Base-by-base conservation (phyloP, 73 alveolate genomes). In the Stentor coeruleus region DNA sequence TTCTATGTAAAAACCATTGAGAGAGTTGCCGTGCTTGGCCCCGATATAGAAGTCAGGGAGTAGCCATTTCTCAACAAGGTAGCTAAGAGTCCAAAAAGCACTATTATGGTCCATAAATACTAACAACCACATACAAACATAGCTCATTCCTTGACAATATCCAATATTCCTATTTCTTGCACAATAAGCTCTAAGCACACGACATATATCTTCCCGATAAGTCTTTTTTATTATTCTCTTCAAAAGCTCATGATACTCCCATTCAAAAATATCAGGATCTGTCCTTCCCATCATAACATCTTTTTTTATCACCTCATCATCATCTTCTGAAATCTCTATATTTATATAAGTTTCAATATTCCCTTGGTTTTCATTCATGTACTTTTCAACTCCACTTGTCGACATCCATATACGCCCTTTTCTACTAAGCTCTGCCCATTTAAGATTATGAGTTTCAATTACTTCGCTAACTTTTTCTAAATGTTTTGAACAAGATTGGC, bases 1-100 rank as follows among this genome's bases (percentile, higher is more conserved):
- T 66, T 66, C 79, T 14, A 66, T 66, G 37, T 66, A 66, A 33
- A 66, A 66, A 20, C 79, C 79, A 66, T 66, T 66, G n/a, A 66
- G 39, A 20, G 79, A 66, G 79, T 66, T 66, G 15, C 79, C 79
- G 37, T 66, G 79, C 1, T 66, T 20, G 2, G 49, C 33, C 3
- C 39, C 39, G 2, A 20, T 66, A 33, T 66, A 66, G 33, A 66
- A 66, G 33, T 66, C 79, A 20, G 79, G 79, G 1, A 66, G 37
- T 14, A 66, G 79, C 42, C 36, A 26, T 40, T 66, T 66, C 37
- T 66, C 79, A 11, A 66, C 37, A 26, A 66, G 37, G 33, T 66
- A 66, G 39, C 42, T 28, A 66, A 66, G 39, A 37, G 33, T 66
- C 2, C 36, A 66, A 66, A 66, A 66, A 28, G 79, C 79, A 26